Evolutionary conservation across 2,329 filamentous ascomycete genomes (phyloP).

Genomic region (Aspergillus amoenus): DNA sequence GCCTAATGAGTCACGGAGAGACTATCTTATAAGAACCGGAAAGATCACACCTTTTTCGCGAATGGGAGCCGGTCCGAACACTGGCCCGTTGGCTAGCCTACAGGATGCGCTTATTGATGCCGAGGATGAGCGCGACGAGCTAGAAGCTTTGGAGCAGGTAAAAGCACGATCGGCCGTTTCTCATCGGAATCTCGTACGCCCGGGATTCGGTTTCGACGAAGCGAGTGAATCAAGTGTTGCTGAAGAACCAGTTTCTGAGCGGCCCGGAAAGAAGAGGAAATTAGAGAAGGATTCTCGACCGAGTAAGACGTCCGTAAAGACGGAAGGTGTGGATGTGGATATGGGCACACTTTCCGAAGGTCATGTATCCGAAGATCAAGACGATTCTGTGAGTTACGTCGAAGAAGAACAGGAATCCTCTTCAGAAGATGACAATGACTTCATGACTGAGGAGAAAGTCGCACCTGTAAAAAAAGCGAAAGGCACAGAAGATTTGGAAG

Average conservation of each 20-base stretch:
- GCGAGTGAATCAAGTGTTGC: conserved; percentile 27
- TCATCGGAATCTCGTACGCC: conserved; percentile 70
- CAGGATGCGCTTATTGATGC: conserved; percentile 78
- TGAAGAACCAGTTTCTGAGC: conserved; percentile 24
- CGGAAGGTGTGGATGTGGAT: conserved; percentile 8
- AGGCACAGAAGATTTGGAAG: conserved; percentile 49
- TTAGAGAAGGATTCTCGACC: conserved; percentile 16
- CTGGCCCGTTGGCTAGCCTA: conserved; percentile 66
- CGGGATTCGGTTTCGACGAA: conserved; percentile 64
- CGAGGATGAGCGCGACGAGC: conserved; percentile 65
- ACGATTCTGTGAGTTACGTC: conserved; percentile 36
- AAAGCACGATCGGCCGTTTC: conserved; percentile 53
- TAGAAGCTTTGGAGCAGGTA: conserved; percentile 47
- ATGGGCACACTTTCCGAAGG: conserved; percentile 13
- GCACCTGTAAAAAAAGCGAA: conserved; percentile 22
- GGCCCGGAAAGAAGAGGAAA: conserved; percentile 38
- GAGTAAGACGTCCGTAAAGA: neutral
- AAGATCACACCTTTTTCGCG: conserved; percentile 96
- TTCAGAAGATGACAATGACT: conserved; percentile 39
- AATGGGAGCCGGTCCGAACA: conserved; percentile 60
- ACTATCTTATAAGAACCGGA: conserved; percentile 90
- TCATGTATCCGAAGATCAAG: conserved; percentile 27
- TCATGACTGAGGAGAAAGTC: conserved; percentile 30
- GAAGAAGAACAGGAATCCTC: conserved; percentile 28
- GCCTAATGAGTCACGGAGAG: conserved; percentile 78